A percentile compares a stretch with the other conserved stretches of the same genome.
Evolutionary conservation across 2,329 filamentous ascomycete species (phyloP).

Genomic region (Ophiostoma sp.): DNA sequence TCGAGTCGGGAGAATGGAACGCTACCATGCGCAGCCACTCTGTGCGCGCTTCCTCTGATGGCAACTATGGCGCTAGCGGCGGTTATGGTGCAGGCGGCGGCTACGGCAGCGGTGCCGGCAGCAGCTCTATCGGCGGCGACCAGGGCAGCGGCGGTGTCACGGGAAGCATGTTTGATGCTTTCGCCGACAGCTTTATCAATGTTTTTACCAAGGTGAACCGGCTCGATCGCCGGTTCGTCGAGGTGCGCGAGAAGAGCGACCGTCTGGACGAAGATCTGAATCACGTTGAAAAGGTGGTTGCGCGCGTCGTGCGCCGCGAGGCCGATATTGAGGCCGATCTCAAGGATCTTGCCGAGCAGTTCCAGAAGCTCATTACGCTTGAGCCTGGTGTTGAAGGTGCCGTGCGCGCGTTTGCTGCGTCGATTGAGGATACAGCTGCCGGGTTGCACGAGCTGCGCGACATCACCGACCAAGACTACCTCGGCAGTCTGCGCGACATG

Average conservation of each 20-base stretch:
- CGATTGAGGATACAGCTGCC: constrained; percentile 74
- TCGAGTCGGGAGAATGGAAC: constrained; percentile 95
- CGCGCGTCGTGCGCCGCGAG: constrained; percentile 81
- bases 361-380: constrained; percentile 83
- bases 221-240: constrained; percentile 87
- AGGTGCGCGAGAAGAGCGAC: constrained; percentile 85
- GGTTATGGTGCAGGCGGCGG: constrained; percentile 37
- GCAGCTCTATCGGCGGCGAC: constrained; percentile 48
- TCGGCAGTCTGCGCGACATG: constrained; percentile 90
- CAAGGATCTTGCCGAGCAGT: constrained; percentile 84
- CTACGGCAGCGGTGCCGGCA: constrained; percentile 41
- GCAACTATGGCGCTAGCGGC: constrained; percentile 43
- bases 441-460: constrained; percentile 80
- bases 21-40: constrained; percentile 81
- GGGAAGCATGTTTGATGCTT: constrained; percentile 72
- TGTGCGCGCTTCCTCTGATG: constrained; percentile 48
- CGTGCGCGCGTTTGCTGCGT: constrained; percentile 79
- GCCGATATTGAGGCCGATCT: constrained; percentile 84
- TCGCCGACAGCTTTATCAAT: constrained; percentile 94
- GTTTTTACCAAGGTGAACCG: constrained; percentile 96
- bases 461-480: constrained; percentile 90
- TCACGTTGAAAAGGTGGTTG: constrained; percentile 93
- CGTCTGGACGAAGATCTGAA: constrained; percentile 91
- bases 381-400: constrained; percentile 81
- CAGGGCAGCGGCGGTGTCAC: constrained; percentile 21